Percentiles rank a stretch among this genome's conserved stretches.
These are phyloP conservation scores for Starmerella vitae DNA, from an alignment of 805 yeast species.

Conservation along the genomic window DNA sequence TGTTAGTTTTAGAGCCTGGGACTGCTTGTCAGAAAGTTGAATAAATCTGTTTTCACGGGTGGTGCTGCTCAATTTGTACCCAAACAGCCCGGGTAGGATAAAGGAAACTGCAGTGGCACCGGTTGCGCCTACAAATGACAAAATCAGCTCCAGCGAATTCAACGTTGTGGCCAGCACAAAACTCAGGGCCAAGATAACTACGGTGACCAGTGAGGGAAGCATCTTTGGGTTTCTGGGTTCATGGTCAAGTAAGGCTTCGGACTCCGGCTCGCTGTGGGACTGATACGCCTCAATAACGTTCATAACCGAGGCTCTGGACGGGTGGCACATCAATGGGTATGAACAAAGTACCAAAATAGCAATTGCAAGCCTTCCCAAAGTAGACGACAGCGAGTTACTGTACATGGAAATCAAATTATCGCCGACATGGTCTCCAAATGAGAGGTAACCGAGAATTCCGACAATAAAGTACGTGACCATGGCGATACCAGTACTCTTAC, in stretches of 20 bases:
- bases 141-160: conserved; percentile 61
- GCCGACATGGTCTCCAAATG: conserved; percentile 67
- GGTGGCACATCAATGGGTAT: conserved; percentile 85
- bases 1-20: conserved; percentile 24
- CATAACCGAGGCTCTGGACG: conserved; percentile 69
- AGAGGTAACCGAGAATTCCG: conserved; percentile 71
- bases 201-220: conserved; percentile 27
- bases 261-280: conserved; percentile 1
- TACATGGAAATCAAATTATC: conserved; percentile 76
- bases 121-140: conserved; percentile 83
- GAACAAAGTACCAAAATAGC: conserved; percentile 68
- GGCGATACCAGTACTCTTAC: conserved; percentile 46
- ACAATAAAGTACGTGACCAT: conserved; percentile 50
- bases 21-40: conserved; percentile 6
- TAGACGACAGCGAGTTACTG: conserved; percentile 48
- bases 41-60: conserved; percentile 14
- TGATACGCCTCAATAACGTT: conserved; percentile 43
- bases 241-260: conserved; percentile 4
- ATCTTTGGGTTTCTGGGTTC: conserved; percentile 7
- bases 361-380: conserved; percentile 68
- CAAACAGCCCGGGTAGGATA: conserved; percentile 79
- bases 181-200: conserved; percentile 37
- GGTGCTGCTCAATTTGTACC: conserved; percentile 52
- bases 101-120: conserved; percentile 88
- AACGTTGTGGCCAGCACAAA: conserved; percentile 55